Conservation (phyloP, 2,329 filamentous ascomycete species). For the Remersonia thermophila region DNA sequence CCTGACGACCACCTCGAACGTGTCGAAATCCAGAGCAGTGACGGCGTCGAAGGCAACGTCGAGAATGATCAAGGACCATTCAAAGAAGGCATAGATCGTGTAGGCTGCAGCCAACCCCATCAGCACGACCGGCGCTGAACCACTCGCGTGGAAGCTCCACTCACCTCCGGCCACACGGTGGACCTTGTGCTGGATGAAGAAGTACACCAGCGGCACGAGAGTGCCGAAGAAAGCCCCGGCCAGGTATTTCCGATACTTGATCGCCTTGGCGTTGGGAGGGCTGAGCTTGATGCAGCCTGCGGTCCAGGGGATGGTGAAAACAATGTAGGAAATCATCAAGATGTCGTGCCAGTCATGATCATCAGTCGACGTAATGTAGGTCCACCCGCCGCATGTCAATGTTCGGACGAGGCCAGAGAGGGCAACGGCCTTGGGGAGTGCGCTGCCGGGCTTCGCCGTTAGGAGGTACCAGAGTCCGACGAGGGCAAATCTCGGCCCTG, state of each 20-base stretch:
- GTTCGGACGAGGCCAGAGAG: constrained; percentile 75
- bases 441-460: constrained; percentile 61
- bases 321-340: constrained; percentile 96
- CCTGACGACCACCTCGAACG: constrained; percentile 76
- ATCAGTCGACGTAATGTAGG: constrained; percentile 95
- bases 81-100: constrained; percentile 94
- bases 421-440: constrained; percentile 70
- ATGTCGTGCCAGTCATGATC: constrained; percentile 98
- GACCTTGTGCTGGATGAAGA: constrained; percentile 97
- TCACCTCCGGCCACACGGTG: constrained; percentile 85
- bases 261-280: constrained; percentile 66
- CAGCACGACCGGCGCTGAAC: constrained; percentile 20
- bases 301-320: constrained; percentile 92
- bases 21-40: constrained; percentile 80
- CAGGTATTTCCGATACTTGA: constrained; percentile 81
- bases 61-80: constrained; percentile 89
- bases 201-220: constrained; percentile 82
- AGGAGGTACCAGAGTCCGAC: constrained; percentile 88
- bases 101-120: constrained; percentile 51
- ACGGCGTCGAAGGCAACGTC: constrained; percentile 95
- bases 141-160: not conserved
- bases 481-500: constrained; percentile 80
- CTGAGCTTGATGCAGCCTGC: constrained; percentile 79
- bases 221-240: constrained; percentile 81
- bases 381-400: constrained; percentile 93